phyloP scores from a whole-genome alignment of 768 basidiomycete genomes.

The Amanita molliuscula region DNA sequence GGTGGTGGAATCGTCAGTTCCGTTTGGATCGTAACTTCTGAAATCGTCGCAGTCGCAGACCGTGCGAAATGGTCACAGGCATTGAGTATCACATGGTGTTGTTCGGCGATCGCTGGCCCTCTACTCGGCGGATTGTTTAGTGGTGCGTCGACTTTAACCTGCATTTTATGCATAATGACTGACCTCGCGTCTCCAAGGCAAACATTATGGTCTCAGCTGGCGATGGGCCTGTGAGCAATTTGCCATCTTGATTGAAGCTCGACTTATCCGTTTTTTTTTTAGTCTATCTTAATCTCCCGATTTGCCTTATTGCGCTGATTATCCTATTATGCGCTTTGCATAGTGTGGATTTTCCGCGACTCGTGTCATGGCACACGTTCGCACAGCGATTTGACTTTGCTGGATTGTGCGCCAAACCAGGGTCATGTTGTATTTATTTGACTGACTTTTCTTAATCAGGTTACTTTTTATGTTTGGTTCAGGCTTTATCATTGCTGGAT shows the following conservation, averaged over 20 bases:
- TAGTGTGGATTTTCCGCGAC: conserved; percentile 34
- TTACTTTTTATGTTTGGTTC: conserved; percentile 68
- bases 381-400: conserved; percentile 59
- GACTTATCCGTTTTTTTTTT: conserved; percentile 11
- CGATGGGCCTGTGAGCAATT: conserved; percentile 72
- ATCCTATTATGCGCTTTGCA: conserved; percentile 55
- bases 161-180: conserved; percentile 5
- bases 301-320: conserved; percentile 50
- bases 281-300: conserved; percentile 81
- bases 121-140: conserved; percentile 79
- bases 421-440: not conserved
- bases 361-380: conserved; percentile 49
- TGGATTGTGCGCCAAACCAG: conserved; percentile 50
- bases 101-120: conserved; percentile 77
- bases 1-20: conserved; percentile 80
- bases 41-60: conserved; percentile 61
- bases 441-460: conserved; percentile 23
- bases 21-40: conserved; percentile 82
- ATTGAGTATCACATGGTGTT: conserved; percentile 78
- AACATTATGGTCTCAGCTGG: conserved; percentile 43
- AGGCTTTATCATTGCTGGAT: conserved; percentile 65
- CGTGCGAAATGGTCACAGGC: conserved; percentile 83
- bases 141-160: conserved; percentile 29
- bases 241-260: conserved; percentile 1
- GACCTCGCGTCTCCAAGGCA: conserved; percentile 16